A percentile compares a stretch with the other conserved stretches of the same genome.
Evolutionary conservation across 2,329 filamentous ascomycete genomes (phyloP).

Genomic region (Acephala macrosclerotiorum): DNA sequence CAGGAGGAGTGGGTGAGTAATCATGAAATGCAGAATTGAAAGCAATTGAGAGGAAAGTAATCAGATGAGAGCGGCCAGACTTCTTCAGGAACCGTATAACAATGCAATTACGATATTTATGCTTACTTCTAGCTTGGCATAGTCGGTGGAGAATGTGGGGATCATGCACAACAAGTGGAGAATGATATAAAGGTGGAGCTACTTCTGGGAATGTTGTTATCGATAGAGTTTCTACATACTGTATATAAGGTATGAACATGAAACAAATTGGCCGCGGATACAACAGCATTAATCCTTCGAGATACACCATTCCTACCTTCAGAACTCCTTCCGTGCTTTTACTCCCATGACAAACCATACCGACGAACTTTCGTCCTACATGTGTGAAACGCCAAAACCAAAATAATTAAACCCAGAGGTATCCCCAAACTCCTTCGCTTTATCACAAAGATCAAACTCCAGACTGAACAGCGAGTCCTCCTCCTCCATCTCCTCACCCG

Average conservation of each 20-base stretch:
- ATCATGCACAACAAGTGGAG: too few species aligned
- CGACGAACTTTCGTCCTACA: slow-evolving; percentile 8
- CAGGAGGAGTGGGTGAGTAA: background rate
- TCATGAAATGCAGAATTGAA: too few species aligned
- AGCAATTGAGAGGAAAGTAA: too few species aligned
- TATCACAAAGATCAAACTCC: slow-evolving; percentile 21
- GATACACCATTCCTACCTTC: background rate
- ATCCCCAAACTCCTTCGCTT: slow-evolving; percentile 8
- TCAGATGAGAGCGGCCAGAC: too few species aligned
- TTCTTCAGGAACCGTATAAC: too few species aligned
- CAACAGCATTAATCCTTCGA: background rate
- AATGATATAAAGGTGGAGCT: too few species aligned
- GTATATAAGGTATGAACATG: background rate
- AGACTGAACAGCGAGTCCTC: slow-evolving; percentile 25
- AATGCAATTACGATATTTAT: too few species aligned
- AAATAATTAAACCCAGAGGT: slow-evolving; percentile 9
- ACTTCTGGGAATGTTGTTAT: too few species aligned
- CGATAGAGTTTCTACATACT: background rate
- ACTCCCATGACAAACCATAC: background rate
- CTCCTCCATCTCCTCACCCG: slow-evolving; percentile 17
- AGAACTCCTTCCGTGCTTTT: background rate
- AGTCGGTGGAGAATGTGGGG: too few species aligned
- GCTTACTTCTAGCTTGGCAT: too few species aligned
- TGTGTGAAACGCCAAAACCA: slow-evolving; percentile 7
- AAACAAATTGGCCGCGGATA: too few species aligned